Conservation (phyloP, 2,329 filamentous ascomycete species). For the Fusarium coicis region DNA sequence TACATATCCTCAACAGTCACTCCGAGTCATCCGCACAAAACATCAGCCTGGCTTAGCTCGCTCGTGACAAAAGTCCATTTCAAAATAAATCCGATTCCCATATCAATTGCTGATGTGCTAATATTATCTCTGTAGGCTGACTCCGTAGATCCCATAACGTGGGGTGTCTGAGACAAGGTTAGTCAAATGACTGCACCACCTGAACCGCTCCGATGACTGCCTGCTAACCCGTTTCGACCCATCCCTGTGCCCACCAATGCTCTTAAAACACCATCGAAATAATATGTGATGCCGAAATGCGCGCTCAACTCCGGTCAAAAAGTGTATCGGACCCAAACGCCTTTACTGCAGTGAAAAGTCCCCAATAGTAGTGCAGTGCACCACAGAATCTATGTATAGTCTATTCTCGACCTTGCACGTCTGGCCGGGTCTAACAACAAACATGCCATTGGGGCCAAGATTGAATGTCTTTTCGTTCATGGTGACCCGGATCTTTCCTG, state of each 20-base stretch:
- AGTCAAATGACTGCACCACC: slow-evolving; percentile 37
- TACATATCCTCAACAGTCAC: slow-evolving; percentile 18
- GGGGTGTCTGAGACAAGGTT: slow-evolving; percentile 32
- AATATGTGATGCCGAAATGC: neutral
- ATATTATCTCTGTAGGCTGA: slow-evolving; percentile 19
- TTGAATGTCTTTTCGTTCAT: slow-evolving; percentile 51
- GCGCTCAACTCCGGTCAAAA: slow-evolving; percentile 7
- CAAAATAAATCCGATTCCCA: neutral
- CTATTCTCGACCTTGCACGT: slow-evolving; percentile 55
- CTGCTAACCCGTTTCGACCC: neutral
- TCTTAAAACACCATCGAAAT: neutral
- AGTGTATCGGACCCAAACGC: neutral
- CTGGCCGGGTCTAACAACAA: slow-evolving; percentile 54
- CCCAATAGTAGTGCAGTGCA: slow-evolving; percentile 54
- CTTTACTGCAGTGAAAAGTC: slow-evolving; percentile 33
- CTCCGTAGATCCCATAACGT: slow-evolving; percentile 10
- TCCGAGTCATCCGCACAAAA: slow-evolving; percentile 16
- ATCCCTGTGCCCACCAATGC: neutral
- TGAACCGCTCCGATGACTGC: slow-evolving; percentile 26
- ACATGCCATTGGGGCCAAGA: slow-evolving; percentile 58
- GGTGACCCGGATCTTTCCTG: slow-evolving; percentile 55
- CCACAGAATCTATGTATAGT: slow-evolving; percentile 56
- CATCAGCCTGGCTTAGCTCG: slow-evolving; percentile 23
- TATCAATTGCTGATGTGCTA: slow-evolving; percentile 12
- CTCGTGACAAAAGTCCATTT: slow-evolving; percentile 29